Base-by-base conservation (phyloP, 2,329 filamentous ascomycete genomes). In the Nothomitra cinnamomea region DNA sequence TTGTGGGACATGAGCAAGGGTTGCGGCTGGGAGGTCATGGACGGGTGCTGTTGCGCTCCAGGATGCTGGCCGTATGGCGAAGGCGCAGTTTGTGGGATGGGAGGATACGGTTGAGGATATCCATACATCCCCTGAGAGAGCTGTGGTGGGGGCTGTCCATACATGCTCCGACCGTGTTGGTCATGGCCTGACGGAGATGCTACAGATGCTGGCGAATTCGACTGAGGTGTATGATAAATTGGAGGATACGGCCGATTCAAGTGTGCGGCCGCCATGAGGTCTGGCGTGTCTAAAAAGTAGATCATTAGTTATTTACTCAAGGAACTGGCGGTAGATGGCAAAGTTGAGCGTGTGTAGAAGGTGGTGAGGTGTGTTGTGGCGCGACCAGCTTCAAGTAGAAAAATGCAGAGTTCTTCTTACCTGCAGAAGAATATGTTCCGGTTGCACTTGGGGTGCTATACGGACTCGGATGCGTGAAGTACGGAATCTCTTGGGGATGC, bases 141-240 rank as follows among this genome's bases (percentile, higher is more conserved):
- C 67, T 92, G 86, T 54, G 84, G 80, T 38, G 81, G 72, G 51
- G 84, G 83, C 62, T 89, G 85, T 36, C 80, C 83, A 68, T 95
- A 96, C 65, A 96, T 78, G 62, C 80, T 83, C 60, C 89, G 77
- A 55, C 72, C 75, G 70, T 94, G 87, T 64, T 90, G 87, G 64
- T 96, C 90, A 69, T 95, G 88, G 54, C 81, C 78, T 55, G 88
- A 87, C 21, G 87, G 83, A 35, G 90, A 95, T 58, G 89, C 85
- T 61, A 95, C 89, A 51, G 89, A 94, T 40, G 87, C 87, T 50
- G 90, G 90, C 54, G 90, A 95, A 69, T 90, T 94, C 54, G 89
- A 94, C 71, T 95, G 89, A 54, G 89, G 88, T 17, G 89, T 94
- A 68, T 95, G 87, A 66, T 95, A 95, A 65, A 95, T 94, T 56